Evolutionary conservation across 1,284 basidiomycete species (phyloP).

Genomic region (Trichosporon sp.): DNA sequence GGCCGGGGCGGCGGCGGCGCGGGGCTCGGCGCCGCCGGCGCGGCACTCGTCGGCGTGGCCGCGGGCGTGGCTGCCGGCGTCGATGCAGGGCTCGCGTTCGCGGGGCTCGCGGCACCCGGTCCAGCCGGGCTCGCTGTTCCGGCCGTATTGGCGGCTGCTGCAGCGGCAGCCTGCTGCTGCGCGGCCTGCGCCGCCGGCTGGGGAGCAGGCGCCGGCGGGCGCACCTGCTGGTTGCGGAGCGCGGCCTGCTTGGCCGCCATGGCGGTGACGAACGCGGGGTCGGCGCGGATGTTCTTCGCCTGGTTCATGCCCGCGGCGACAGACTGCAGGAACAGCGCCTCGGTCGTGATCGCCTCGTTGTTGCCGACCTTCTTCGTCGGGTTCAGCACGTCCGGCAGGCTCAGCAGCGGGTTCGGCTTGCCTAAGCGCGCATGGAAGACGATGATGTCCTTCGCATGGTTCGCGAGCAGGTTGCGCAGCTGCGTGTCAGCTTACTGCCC

Average conservation of each 20-base stretch:
- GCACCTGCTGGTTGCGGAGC: conserved; percentile 1
- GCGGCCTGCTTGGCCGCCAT: conserved; percentile 10
- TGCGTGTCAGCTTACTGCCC: conserved; percentile 12
- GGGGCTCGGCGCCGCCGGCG: neutral
- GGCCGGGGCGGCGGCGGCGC: neutral
- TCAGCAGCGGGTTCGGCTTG: conserved; percentile 16
- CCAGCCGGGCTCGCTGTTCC: neutral
- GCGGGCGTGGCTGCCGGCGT: neutral
- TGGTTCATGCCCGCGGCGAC: conserved; percentile 15
- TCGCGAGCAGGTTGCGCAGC: conserved; percentile 21
- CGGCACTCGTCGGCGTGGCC: neutral
- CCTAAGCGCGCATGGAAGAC: conserved; percentile 25
- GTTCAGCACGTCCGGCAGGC: conserved; percentile 25
- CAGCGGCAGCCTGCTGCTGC: neutral
- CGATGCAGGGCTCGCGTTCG: neutral
- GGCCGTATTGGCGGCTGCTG: neutral
- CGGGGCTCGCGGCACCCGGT: neutral
- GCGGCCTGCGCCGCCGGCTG: neutral
- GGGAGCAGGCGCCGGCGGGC: neutral
- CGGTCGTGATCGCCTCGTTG: conserved; percentile 18
- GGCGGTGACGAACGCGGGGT: conserved; percentile 15
- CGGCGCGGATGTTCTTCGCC: conserved; percentile 13
- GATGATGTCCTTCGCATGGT: conserved; percentile 24
- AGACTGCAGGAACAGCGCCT: conserved; percentile 14
- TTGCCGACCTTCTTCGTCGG: conserved; percentile 19